Conservation (phyloP, 768 basidiomycete species). For the Leccinellum albellum region DNA sequence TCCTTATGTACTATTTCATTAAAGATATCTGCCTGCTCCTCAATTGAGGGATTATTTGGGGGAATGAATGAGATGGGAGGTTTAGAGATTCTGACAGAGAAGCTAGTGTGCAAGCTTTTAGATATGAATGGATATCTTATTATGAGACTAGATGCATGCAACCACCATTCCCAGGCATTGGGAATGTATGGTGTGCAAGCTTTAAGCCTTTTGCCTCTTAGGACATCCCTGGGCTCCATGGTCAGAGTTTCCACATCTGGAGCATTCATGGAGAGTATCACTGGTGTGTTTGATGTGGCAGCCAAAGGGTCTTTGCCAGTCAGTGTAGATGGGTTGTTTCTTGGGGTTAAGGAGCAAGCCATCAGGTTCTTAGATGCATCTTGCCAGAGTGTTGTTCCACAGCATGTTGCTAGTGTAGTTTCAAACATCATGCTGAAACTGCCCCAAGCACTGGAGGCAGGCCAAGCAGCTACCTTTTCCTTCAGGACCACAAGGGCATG, state of each 20-base stretch:
- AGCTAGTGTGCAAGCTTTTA: no score
- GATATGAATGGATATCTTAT: no score
- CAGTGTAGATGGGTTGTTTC: neutral
- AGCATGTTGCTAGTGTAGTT: neutral
- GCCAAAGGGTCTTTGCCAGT: neutral
- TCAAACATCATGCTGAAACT: neutral
- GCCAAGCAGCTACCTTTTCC: neutral
- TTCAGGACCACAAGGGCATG: neutral
- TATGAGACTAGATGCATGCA: no score
- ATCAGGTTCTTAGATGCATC: neutral
- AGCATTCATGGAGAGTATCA: neutral
- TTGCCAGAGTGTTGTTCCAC: neutral
- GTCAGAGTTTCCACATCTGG: neutral
- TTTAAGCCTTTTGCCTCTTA: neutral
- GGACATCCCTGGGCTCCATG: neutral
- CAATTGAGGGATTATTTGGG: no score
- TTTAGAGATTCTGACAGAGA: no score
- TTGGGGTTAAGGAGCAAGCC: neutral
- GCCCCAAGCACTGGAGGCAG: neutral
- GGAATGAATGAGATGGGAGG: no score
- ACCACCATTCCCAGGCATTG: no score
- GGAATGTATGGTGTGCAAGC: no score
- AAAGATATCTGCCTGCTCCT: no score
- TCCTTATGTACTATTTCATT: no score
- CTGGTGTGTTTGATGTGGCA: neutral